Base-by-base conservation (phyloP, 345 rosid species). In the Euclidium syriacum region DNA sequence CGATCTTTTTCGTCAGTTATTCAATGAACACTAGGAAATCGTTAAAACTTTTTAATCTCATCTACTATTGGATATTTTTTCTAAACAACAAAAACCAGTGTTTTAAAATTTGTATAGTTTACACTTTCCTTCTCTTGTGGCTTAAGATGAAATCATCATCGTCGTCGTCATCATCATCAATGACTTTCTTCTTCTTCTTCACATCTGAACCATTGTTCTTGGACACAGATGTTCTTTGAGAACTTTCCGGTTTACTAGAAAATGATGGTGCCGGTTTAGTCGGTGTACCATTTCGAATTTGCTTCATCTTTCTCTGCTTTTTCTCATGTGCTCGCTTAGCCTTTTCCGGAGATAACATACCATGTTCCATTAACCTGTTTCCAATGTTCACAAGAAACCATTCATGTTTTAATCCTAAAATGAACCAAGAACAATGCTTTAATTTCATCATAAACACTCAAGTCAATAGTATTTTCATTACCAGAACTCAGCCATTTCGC, bases 401-500 rank as follows among this genome's bases (percentile, higher is more conserved):
- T 34, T 44, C 47, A 43, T 24, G 1, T 20, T 20, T 22, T 7
- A 15, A 29, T 41, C 9, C 46, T 52, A 52, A 10, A 52, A 19
- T 11, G 41, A 61, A 1, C 43, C 16, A 10, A 34, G 40, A 10
- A 52, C 20, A 19, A 27, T 19, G 25, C 22, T n/a, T 5, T 6
- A 53, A 43, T 5, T 15, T 26, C 41, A 33, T 50, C 16, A 47
- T 47, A 50, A 35, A 58, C 24, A 64, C 52, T 55, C n/a, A n/a
- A 30, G 9, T 34, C 39, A 25, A 41, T 69, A 61, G 58, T 62
- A 2, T 11, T 9, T 3, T 50, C 7, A 81, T 78, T 62, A 94
- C 97, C 97, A 94, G 77, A 87, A 85, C 75, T 85, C 97, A 29
- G 97, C 97, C 97, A 94, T 90, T 75, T 94, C 95, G 60, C 95